Conservation (phyloP, 305 asterid genomes). For the Plantago lanceolata region DNA sequence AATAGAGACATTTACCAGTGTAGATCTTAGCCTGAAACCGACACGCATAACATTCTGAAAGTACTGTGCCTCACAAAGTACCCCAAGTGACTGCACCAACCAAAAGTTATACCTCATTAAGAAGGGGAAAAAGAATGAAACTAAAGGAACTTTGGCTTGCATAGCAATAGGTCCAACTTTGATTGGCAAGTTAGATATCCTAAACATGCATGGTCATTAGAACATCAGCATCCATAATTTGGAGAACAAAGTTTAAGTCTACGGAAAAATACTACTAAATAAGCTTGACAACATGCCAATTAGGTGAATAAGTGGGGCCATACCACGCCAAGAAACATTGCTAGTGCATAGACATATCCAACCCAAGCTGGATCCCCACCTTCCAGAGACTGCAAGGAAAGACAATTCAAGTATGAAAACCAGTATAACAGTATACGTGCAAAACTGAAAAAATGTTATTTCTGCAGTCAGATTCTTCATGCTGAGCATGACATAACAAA, state of each 20-base stretch:
- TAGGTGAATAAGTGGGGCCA: conserved; percentile 15
- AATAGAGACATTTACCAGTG: conserved; percentile 55
- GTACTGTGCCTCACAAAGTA: conserved; percentile 91
- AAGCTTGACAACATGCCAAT: too few relatives aligned
- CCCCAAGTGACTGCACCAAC: conserved; percentile 73
- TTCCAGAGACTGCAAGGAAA: conserved; percentile 78
- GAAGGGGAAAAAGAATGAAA: not conserved
- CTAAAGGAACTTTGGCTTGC: not conserved
- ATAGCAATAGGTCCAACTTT: not conserved
- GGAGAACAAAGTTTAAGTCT: not conserved
- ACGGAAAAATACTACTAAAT: not conserved
- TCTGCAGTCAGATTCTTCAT: not conserved
- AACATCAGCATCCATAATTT: not conserved
- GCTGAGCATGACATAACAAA: conserved; percentile 1
- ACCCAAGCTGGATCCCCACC: conserved; percentile 79
- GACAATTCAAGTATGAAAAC: conserved; percentile 28
- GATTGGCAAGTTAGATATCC: not conserved
- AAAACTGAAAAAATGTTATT: not conserved
- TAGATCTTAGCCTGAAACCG: conserved; percentile 85
- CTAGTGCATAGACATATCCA: conserved; percentile 77
- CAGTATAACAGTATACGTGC: not conserved
- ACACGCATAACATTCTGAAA: conserved; percentile 98
- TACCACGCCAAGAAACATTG: conserved; percentile 84
- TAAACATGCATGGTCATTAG: not conserved
- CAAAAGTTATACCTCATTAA: conserved; percentile 5